These are phyloP conservation scores for Erythrophleum ivorense DNA, from an alignment of 331 rosid genomes.

Conservation along the genomic window DNA sequence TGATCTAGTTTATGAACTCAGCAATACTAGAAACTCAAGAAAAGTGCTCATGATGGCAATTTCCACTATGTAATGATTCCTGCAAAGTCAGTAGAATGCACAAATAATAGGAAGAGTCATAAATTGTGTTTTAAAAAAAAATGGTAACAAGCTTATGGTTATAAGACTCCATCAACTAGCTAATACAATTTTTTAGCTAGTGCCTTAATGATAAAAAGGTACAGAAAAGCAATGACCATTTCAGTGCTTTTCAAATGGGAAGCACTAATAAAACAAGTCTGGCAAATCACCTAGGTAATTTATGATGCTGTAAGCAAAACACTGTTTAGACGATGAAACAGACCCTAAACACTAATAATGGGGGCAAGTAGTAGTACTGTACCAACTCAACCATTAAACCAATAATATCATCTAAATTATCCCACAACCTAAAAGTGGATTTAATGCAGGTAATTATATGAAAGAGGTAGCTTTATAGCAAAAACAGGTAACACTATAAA, in stretches of 20 bases:
- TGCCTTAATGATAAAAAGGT: not conserved
- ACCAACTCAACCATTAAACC: conserved; percentile 20
- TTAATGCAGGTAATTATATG: conserved; percentile 8
- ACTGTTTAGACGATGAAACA: conserved; percentile 7
- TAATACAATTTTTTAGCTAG: conserved; percentile 11
- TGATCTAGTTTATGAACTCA: conserved; percentile 15
- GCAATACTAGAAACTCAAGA: conserved; percentile 28
- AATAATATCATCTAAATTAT: conserved; percentile 10
- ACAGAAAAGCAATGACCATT: conserved; percentile 4
- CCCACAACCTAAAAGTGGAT: not conserved
- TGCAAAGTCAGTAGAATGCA: conserved; percentile 6
- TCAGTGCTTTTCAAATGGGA: conserved; percentile 20
- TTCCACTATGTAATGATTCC: not conserved
- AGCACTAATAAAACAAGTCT: not conserved
- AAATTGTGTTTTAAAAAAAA: not conserved
- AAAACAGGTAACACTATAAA: conserved; percentile 3
- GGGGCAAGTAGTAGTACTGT: not conserved
- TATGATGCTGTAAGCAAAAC: not conserved
- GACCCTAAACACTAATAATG: not conserved
- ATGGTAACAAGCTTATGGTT: not conserved
- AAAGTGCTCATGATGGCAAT: conserved; percentile 16
- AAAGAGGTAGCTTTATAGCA: not conserved
- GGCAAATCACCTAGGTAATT: conserved; percentile 14
- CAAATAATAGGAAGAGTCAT: conserved; percentile 8
- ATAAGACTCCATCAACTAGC: conserved; percentile 15